Evolutionary conservation across 2,329 filamentous ascomycete genomes (phyloP).

Genomic region (Domatiomyces catenatus): DNA sequence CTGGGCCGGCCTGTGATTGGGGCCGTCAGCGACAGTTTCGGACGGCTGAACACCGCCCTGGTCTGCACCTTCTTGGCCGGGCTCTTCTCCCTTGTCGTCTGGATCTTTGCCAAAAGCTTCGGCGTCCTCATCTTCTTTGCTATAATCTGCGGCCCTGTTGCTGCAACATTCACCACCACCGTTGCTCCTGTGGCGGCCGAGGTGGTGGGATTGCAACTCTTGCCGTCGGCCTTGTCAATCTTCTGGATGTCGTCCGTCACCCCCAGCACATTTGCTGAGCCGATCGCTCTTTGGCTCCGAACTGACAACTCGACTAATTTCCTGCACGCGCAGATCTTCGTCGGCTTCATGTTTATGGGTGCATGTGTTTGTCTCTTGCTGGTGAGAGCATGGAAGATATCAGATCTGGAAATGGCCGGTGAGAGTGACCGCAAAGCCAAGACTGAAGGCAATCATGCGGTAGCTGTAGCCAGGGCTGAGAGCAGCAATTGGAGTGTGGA

Average conservation of each 20-base stretch:
- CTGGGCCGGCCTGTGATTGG: constrained; percentile 34
- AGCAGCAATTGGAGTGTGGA: too few species aligned
- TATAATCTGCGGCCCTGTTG: constrained; percentile 28
- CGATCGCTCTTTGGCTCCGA: constrained; percentile 11
- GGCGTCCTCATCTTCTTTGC: constrained; percentile 31
- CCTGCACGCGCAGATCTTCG: constrained; percentile 11
- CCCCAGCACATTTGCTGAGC: constrained; percentile 13
- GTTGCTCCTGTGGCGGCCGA: constrained; percentile 9
- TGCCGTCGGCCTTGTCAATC: constrained; percentile 11
- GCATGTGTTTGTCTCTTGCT: constrained; percentile 9
- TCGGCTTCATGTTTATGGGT: constrained; percentile 12
- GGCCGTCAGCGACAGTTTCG: constrained; percentile 29
- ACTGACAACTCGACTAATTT: constrained; percentile 8
- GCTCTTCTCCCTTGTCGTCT: constrained; percentile 28
- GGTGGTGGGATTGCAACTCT: constrained; percentile 10
- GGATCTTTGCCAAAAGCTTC: constrained; percentile 31
- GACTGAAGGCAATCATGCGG: too few species aligned
- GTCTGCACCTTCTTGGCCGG: constrained; percentile 25
- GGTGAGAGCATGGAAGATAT: constrained; percentile 9
- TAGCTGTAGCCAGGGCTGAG: too few species aligned
- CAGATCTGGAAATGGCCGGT: not conserved
- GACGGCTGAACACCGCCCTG: constrained; percentile 28
- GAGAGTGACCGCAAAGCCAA: too few species aligned
- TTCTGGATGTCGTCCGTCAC: constrained; percentile 10
- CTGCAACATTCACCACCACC: constrained; percentile 33